Evolutionary conservation across 2,329 filamentous ascomycete genomes (phyloP).

Genomic region (Colletotrichum echinochloae): DNA sequence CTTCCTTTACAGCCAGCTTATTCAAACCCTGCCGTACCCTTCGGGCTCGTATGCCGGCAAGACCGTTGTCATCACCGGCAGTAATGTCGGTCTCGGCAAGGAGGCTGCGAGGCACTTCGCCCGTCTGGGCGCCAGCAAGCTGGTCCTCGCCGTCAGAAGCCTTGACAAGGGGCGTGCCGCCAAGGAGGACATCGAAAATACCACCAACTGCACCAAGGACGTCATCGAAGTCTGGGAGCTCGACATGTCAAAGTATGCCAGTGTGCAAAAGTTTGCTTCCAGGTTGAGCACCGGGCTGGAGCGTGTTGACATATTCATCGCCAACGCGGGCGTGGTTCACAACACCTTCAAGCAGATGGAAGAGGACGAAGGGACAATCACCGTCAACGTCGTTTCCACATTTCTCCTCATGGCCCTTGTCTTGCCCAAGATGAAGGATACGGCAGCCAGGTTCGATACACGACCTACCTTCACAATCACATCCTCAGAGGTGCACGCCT

Average conservation of each 20-base stretch:
- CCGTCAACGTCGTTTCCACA: constrained; percentile 65
- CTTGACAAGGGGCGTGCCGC: constrained; percentile 47
- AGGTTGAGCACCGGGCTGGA: constrained; percentile 51
- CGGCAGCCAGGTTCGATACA: constrained; percentile 42
- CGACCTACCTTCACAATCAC: constrained; percentile 47
- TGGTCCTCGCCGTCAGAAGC: constrained; percentile 42
- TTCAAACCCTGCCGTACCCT: constrained; percentile 42
- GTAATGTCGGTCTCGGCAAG: constrained; percentile 51
- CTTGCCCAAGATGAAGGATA: constrained; percentile 63
- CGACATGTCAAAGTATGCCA: constrained; percentile 61
- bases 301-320: constrained; percentile 58
- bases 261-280: constrained; percentile 57
- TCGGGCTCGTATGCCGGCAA: constrained; percentile 45
- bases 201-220: constrained; percentile 43
- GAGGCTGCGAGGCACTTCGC: constrained; percentile 50
- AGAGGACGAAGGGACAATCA: constrained; percentile 61
- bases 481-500: constrained; percentile 45
- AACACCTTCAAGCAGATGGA: constrained; percentile 51
- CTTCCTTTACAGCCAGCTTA: constrained; percentile 35
- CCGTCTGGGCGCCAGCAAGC: constrained; percentile 35
- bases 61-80: constrained; percentile 51
- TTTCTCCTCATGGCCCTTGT: constrained; percentile 62
- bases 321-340: constrained; percentile 57
- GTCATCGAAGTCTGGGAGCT: constrained; percentile 62
- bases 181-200: constrained; percentile 50